Evolutionary conservation across 257 asterid species (phyloP).

Genomic region (Mentha longifolia): DNA sequence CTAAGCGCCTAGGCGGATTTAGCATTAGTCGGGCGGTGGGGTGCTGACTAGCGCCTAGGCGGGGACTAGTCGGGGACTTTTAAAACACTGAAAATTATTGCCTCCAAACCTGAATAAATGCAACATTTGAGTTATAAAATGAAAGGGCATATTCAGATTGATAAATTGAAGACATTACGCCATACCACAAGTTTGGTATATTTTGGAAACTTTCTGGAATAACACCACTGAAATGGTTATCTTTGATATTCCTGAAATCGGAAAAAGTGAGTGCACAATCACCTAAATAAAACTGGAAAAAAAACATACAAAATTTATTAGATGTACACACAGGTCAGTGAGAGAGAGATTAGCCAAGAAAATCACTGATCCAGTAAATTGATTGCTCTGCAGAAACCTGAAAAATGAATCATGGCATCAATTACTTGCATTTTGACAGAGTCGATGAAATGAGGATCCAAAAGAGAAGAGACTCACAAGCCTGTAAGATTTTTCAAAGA

Average conservation of each 20-base stretch:
- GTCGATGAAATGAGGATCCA: slow-evolving; percentile 17
- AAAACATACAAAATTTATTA: not conserved
- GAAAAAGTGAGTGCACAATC: slow-evolving; percentile 31
- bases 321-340: slow-evolving; percentile 61
- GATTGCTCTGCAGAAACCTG: slow-evolving; percentile 84
- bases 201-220: slow-evolving; percentile 77
- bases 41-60: no score
- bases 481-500: slow-evolving; percentile 58
- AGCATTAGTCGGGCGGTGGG: no score
- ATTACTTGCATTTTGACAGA: slow-evolving; percentile 18
- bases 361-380: slow-evolving; percentile 82
- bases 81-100: slow-evolving; percentile 67
- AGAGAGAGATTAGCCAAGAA: slow-evolving; percentile 76
- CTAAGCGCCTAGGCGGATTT: no score
- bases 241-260: slow-evolving; percentile 80
- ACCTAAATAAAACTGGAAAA: slow-evolving; percentile 9
- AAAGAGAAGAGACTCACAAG: slow-evolving; percentile 59
- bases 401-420: slow-evolving; percentile 31
- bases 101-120: slow-evolving; percentile 73
- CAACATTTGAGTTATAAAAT: not conserved
- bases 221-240: slow-evolving; percentile 92
- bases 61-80: no score
- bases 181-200: slow-evolving; percentile 73
- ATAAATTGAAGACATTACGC: slow-evolving; percentile 7
- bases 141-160: not conserved